Conservation (phyloP, 2,329 filamentous ascomycete species). For the Calonectria hawksworthii region DNA sequence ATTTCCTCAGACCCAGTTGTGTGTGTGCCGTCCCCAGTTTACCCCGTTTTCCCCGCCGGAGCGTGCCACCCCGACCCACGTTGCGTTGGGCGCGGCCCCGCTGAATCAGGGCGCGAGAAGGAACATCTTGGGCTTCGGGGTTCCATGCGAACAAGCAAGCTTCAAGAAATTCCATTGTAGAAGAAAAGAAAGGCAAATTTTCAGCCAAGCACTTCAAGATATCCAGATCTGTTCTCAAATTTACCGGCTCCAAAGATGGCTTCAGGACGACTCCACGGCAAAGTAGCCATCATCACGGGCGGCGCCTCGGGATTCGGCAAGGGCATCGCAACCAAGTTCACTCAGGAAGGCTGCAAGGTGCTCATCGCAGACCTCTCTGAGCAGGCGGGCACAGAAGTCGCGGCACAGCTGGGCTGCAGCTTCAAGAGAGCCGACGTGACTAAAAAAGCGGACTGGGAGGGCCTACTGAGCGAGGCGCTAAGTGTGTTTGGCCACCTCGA, state of each 20-base stretch:
- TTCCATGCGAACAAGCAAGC: not conserved
- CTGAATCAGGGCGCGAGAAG: not conserved
- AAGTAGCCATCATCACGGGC: slow-evolving; percentile 63
- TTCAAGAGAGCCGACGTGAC: slow-evolving; percentile 66
- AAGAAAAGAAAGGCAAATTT: not conserved
- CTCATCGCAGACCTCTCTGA: slow-evolving; percentile 73
- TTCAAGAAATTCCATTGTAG: not conserved
- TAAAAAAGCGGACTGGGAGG: slow-evolving; percentile 66
- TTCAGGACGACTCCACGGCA: slow-evolving; percentile 54
- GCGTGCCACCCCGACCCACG: slow-evolving; percentile 22
- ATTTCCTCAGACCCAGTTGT: not conserved
- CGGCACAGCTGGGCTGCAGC: slow-evolving; percentile 57
- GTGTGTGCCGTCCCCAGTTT: not conserved
- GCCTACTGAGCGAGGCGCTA: slow-evolving; percentile 59
- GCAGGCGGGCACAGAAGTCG: slow-evolving; percentile 63
- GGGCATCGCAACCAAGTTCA: slow-evolving; percentile 71
- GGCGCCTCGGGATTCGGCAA: slow-evolving; percentile 75
- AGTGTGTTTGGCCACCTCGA: slow-evolving; percentile 66
- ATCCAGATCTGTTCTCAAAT: not conserved
- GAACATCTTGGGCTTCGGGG: not conserved
- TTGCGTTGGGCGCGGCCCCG: not conserved
- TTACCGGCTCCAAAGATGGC: slow-evolving; percentile 30
- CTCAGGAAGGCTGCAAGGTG: slow-evolving; percentile 71
- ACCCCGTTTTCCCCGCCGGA: slow-evolving; percentile 27
- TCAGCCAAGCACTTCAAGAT: not conserved